phyloP scores from a whole-genome alignment of 805 yeast genomes.

The Metschnikowia gelsemii region DNA sequence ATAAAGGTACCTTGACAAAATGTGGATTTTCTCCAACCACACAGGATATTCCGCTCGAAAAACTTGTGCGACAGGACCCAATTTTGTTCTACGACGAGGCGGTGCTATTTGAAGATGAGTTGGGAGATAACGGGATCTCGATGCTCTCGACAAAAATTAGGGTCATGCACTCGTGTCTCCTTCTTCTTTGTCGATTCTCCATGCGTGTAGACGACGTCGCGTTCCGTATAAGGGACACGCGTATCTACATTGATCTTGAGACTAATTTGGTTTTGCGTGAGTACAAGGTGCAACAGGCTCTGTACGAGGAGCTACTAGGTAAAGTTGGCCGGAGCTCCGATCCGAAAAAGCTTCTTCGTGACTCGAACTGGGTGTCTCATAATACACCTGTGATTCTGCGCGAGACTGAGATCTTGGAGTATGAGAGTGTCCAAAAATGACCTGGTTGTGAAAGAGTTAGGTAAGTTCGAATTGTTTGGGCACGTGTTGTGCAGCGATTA shows the following conservation, averaged over 20 bases:
- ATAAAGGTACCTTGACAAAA: conserved; percentile 56
- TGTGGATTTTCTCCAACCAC: conserved; percentile 23
- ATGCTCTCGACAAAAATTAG: conserved; percentile 75
- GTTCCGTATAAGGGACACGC: conserved; percentile 78
- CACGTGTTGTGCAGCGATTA: too few species aligned
- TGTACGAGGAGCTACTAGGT: conserved; percentile 31
- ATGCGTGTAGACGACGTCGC: conserved; percentile 88
- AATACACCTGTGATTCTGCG: conserved; percentile 48
- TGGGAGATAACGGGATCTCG: conserved; percentile 94
- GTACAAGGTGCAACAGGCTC: conserved; percentile 58
- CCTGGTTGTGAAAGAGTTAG: too few species aligned
- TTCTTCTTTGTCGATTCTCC: conserved; percentile 74
- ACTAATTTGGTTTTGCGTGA: conserved; percentile 68
- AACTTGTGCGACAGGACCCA: conserved; percentile 73
- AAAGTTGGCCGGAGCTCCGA: conserved; percentile 30
- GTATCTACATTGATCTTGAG: conserved; percentile 77
- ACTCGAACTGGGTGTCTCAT: conserved; percentile 69
- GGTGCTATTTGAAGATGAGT: conserved; percentile 87
- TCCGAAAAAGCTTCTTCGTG: conserved; percentile 60
- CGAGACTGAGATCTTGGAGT: conserved; percentile 17
- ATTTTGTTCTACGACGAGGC: conserved; percentile 87
- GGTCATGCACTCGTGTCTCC: conserved; percentile 80
- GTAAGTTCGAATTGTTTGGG: too few species aligned
- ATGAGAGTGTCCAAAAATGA: neutral
- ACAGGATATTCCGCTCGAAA: conserved; percentile 62